These are phyloP conservation scores for Gossypium arboreum DNA, from an alignment of 345 rosid species.

Conservation along the genomic window DNA sequence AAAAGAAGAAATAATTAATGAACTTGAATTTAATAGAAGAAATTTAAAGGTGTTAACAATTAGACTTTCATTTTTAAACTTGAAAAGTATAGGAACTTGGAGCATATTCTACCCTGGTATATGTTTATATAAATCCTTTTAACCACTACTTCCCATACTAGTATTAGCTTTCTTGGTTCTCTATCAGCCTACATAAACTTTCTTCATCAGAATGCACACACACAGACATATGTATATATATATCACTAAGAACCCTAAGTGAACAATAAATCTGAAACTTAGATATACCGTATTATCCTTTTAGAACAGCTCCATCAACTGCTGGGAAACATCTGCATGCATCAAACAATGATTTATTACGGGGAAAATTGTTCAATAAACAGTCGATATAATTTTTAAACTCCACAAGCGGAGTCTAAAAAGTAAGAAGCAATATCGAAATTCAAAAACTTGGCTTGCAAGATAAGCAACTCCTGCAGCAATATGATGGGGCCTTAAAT, in stretches of 20 bases:
- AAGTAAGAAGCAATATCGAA: slow-evolving; percentile 43
- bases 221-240: not conserved
- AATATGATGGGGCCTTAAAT: slow-evolving; percentile 69
- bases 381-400: too few relatives aligned
- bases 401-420: too few relatives aligned
- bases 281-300: slow-evolving; percentile 4
- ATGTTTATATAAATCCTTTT: not conserved
- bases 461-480: slow-evolving; percentile 83
- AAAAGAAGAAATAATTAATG: too few relatives aligned
- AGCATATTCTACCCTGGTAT: too few relatives aligned
- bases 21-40: too few relatives aligned
- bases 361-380: slow-evolving; percentile 5
- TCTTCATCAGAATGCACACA: not conserved
- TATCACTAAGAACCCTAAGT: not conserved
- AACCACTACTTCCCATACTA: not conserved
- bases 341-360: slow-evolving; percentile 6
- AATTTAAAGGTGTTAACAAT: too few relatives aligned
- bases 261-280: not conserved
- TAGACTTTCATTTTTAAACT: too few relatives aligned
- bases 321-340: slow-evolving; percentile 70
- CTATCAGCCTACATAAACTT: not conserved
- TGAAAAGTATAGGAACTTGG: too few relatives aligned
- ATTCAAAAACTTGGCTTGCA: slow-evolving; percentile 56
- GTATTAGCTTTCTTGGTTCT: not conserved
- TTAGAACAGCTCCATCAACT: slow-evolving; percentile 68